Base-by-base conservation (phyloP, 305 asterid genomes). In the Fraxinus floribunda region DNA sequence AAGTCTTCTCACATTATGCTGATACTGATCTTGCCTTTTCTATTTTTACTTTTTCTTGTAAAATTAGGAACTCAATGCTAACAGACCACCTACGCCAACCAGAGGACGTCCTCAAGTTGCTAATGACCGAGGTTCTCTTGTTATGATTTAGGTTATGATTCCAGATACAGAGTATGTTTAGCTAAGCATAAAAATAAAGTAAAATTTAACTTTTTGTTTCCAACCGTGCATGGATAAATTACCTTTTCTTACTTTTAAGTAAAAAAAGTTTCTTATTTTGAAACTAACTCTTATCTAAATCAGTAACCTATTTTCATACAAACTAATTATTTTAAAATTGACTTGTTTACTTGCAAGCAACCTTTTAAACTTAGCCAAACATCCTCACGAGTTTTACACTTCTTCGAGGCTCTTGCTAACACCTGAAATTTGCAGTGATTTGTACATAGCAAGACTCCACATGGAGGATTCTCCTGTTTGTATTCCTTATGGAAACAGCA, bases 31-130 rank as follows among this genome's bases (percentile, higher is more conserved):
- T 46, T 36, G 77, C 70, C 26, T 18, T 75, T 75, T 76, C 22
- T 55, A 55, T 55, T 18, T 24, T 62, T 38, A 13, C 39, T 6
- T 66, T 64, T 75, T 79, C 32, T 80, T 36, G 35, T 46, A 26
- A 78, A 49, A 16, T 68, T 81, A 95, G 99, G 99, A 96, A 85
- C 95, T 96, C 77, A 96, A 96, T 89, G 99, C 98, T 79, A 96
- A 96, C 84, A 91, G 99, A 30, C 99, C 98, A 26, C 93, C 99
- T 39, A 94, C 99, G 15, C 99, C 99, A 13, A 96, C 99, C 77
- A 90, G 98, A 89, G 98, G 99, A 36, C 98, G 98, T 74, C 98
- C 98, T 79, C 98, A 93, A 91, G 98, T 85, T 78, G 83, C 95
- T 70, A 93, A 87, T 66, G 99, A 96, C 83, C 94, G 94, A 90